Evolutionary conservation across 805 yeast species (phyloP).

Genomic region (Millerozyma miso): DNA sequence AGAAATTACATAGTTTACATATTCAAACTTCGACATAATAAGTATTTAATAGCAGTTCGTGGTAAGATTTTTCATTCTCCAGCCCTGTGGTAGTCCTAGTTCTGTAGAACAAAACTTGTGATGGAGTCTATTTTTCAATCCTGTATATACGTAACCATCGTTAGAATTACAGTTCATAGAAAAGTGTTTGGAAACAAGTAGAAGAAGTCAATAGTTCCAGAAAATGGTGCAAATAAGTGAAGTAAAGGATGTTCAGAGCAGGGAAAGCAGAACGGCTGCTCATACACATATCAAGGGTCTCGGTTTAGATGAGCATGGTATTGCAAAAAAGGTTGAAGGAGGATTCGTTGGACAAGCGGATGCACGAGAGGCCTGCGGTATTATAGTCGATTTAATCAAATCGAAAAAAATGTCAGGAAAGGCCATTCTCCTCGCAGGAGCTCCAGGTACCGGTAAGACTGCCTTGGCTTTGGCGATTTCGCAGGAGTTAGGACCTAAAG

Average conservation of each 20-base stretch:
- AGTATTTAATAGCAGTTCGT: too few species aligned
- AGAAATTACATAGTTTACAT: too few species aligned
- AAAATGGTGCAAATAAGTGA: constrained; percentile 75
- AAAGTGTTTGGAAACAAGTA: neutral
- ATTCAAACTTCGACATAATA: too few species aligned
- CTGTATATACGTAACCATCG: neutral
- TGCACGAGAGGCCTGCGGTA: constrained; percentile 91
- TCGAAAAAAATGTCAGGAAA: constrained; percentile 91
- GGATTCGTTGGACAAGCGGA: constrained; percentile 78
- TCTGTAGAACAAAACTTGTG: too few species aligned
- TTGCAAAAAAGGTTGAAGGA: constrained; percentile 79
- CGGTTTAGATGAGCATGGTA: constrained; percentile 87
- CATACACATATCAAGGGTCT: constrained; percentile 96
- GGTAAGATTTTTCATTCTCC: too few species aligned
- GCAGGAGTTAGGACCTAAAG: constrained; percentile 94
- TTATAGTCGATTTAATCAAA: constrained; percentile 88
- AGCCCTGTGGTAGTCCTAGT: too few species aligned
- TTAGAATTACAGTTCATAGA: neutral
- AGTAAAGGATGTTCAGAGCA: constrained; percentile 52
- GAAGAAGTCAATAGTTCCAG: neutral
- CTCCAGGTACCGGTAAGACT: constrained; percentile 98
- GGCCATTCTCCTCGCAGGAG: constrained; percentile 94
- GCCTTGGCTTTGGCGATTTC: constrained; percentile 95
- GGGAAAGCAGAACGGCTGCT: constrained; percentile 80
- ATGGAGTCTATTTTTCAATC: too few species aligned